Base-by-base conservation (phyloP, 1,284 basidiomycete species). In the Cryptococcus sp. region DNA sequence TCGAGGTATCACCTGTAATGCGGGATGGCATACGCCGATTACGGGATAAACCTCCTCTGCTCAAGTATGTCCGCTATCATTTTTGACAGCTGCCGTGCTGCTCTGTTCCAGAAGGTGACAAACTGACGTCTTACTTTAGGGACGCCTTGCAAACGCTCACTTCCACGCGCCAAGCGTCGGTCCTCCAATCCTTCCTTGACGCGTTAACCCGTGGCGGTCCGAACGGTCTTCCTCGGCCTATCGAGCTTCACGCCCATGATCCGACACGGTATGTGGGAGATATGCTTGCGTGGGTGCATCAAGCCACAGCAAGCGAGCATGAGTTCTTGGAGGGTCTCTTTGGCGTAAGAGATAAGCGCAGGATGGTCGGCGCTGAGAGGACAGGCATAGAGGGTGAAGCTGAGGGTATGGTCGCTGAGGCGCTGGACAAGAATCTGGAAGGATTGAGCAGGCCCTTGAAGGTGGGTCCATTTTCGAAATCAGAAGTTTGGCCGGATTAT, bases 251-350 rank as follows among this genome's bases (percentile, higher is more conserved):
- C 72, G 95, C 95, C 0, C 95, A 99, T 70, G 95, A 99, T 74
- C 93, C 95, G 0, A 83, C 93, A 62, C 87, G 95, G 25, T 99
- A 99, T 74, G 87, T 96, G 16, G 94, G 95, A 19, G 95, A 98
- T 75, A 98, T 99, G 91, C 85, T 99, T 4, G 95, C 94, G 0
- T 99, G 95, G 96, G 87, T 98, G 1, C 95, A 99, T 78, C 96
- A 99, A 65, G 85, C 89, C 0, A 93, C 96, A 58, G 95, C 95
- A 0, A 89, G 88, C 3, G 95, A 99, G 76, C 87, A 89, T 50
- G 96, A 99, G 78, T 92, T 93, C 69, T 81, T 97, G 20, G 92
- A 95, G 69, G 82, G 85, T 29, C 77, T 96, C 39, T 95, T 96
- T 66, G 87, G 85, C 8, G 73, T 91, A 51, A 84, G 82, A 54